Base-by-base conservation (phyloP, 352 stramenopile genomes). In the Phytophthora sp. region DNA sequence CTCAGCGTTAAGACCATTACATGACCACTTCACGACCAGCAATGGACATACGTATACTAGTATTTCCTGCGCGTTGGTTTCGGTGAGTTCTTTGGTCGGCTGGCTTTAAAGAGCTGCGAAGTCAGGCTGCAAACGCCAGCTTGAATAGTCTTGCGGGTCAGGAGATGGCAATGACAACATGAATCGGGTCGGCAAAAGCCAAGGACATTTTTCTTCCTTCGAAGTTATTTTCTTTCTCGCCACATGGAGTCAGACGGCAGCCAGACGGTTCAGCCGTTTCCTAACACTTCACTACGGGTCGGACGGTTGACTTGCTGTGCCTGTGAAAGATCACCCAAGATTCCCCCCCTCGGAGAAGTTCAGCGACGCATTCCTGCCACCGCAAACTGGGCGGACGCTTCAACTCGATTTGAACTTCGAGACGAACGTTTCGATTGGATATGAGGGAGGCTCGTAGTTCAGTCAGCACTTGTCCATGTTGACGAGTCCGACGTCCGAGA, bases 231-330 rank as follows among this genome's bases (percentile, higher is more conserved):
- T 13, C 23, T 41, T 30, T 7, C 8, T 18, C 2, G 31, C 13
- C 24, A 33, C 20, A 7, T 45, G 50, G 23, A 30, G 21, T 47
- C 33, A 47, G 50, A 45, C 33, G 33, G 11, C 47, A 45, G 12
- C n/a, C 50, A 54, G 41, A 20, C 41, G 11, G 41, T 54, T 38
- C 30, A 59, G 30, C 38, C 49, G 58, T 63, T 56, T 63, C 33
- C 24, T 63, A 35, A 29, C 2, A 33, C 18, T 44, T 39, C 18
- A 20, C 30, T 13, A 20, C 23, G 24, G 26, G 26, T 21, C 44
- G 24, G 24, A 31, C n/a, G 41, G 29, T 11, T 30, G n/a, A 55
- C 27, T 27, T 30, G 45, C 23, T 36, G 39, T 53, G 44, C 2
- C 4, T 41, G 36, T n/a, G 15, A 21, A n/a, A 29, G 9, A 26